Percentiles rank a stretch among this genome's conserved stretches.
These are phyloP conservation scores for Pseudogymnoascus sp. DNA, from an alignment of 2,329 filamentous ascomycete species.

Conservation along the genomic window DNA sequence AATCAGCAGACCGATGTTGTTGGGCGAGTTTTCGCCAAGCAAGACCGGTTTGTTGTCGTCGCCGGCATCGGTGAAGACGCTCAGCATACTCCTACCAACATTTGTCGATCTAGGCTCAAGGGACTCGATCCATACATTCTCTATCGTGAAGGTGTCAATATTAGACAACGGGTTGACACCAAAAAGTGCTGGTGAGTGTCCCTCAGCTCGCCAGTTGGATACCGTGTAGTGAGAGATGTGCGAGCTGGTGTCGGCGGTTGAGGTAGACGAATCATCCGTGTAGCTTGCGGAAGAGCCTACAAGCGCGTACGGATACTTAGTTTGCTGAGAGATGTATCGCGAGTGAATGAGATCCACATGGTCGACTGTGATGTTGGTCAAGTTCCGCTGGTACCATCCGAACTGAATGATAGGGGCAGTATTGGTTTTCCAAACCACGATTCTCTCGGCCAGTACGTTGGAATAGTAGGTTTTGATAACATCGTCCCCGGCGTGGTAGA, in stretches of 20 bases:
- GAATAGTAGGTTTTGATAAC: slow-evolving; percentile 33
- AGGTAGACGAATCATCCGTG: not conserved
- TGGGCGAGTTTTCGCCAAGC: slow-evolving; percentile 7
- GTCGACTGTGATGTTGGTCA: slow-evolving; percentile 25
- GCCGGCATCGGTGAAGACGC: slow-evolving; percentile 2
- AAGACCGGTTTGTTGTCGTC: slow-evolving; percentile 1
- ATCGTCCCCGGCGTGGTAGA: slow-evolving; percentile 33
- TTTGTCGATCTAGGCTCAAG: slow-evolving; percentile 3
- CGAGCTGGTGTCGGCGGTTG: slow-evolving; percentile 4
- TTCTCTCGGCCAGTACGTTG: slow-evolving; percentile 19
- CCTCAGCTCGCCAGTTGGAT: slow-evolving; percentile 6
- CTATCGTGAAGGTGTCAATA: not conserved
- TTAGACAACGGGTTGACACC: slow-evolving; percentile 9
- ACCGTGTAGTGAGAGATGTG: not conserved
- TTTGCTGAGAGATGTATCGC: slow-evolving; percentile 17
- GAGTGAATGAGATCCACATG: slow-evolving; percentile 26
- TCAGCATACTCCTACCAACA: not conserved
- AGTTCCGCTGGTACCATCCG: slow-evolving; percentile 29
- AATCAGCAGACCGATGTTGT: not conserved
- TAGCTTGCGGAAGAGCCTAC: slow-evolving; percentile 19
- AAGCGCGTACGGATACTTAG: slow-evolving; percentile 19
- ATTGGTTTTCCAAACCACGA: slow-evolving; percentile 29
- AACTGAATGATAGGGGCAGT: slow-evolving; percentile 32
- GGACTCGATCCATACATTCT: slow-evolving; percentile 6
- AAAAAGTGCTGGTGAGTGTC: not conserved